Evolutionary conservation across 1,284 basidiomycete species (phyloP).

Genomic region (Malassezia pachydermatis): DNA sequence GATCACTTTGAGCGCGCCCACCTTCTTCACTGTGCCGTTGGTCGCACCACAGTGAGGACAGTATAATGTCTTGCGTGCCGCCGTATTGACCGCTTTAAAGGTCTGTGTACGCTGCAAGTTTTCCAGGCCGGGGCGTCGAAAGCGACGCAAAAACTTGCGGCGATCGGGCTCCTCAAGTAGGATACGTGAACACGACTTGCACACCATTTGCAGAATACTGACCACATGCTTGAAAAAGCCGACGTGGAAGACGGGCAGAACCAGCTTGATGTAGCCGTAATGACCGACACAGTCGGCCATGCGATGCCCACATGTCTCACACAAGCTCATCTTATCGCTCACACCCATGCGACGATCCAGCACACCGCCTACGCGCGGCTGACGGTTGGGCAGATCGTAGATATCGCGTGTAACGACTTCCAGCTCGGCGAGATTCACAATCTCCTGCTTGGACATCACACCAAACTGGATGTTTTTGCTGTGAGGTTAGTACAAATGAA

Average conservation of each 20-base stretch:
- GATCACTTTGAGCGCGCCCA: conserved; percentile 83
- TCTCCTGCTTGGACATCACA: conserved; percentile 47
- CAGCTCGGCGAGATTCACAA: conserved; percentile 45
- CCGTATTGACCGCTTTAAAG: conserved; percentile 76
- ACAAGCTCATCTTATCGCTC: conserved; percentile 81
- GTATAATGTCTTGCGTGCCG: conserved; percentile 78
- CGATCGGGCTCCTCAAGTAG: conserved; percentile 82
- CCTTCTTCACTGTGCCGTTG: conserved; percentile 95
- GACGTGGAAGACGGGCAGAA: conserved; percentile 88
- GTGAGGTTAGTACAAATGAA: not conserved
- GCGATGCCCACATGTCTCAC: conserved; percentile 86
- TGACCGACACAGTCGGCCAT: conserved; percentile 94
- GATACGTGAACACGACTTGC: conserved; percentile 77
- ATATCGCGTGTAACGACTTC: conserved; percentile 42
- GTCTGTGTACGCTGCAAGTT: conserved; percentile 79
- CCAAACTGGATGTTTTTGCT: conserved; percentile 48
- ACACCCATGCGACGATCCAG: conserved; percentile 58
- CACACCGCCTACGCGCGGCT: conserved; percentile 39
- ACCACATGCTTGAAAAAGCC: conserved; percentile 96
- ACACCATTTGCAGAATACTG: conserved; percentile 69
- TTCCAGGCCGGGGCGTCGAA: conserved; percentile 80
- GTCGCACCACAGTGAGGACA: conserved; percentile 87
- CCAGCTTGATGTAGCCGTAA: conserved; percentile 64
- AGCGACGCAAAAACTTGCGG: conserved; percentile 70
- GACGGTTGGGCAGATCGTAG: conserved; percentile 38